Evolutionary conservation across 2,329 filamentous ascomycete genomes (phyloP).

Genomic region (Aspergillus udagawae): DNA sequence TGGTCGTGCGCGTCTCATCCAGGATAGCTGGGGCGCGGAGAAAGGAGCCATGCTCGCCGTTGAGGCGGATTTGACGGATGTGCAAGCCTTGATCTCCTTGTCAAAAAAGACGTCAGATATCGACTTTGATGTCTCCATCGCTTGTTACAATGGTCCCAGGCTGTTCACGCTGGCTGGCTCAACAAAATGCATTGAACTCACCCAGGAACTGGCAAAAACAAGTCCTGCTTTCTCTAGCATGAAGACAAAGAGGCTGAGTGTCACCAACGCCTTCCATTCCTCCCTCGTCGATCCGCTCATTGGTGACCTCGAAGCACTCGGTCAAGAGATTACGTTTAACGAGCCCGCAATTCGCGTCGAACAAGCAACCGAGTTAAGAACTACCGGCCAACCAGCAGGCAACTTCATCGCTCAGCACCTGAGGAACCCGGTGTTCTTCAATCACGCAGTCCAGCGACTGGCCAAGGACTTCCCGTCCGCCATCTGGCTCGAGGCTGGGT

Average conservation of each 20-base stretch:
- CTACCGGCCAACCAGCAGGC: not conserved
- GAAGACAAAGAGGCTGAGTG: slow-evolving; percentile 38
- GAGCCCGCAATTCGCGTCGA: slow-evolving; percentile 28
- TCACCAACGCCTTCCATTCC: slow-evolving; percentile 50
- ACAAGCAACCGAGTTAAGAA: slow-evolving; percentile 7
- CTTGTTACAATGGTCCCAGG: slow-evolving; percentile 7
- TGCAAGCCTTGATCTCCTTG: slow-evolving; percentile 7
- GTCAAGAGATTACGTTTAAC: slow-evolving; percentile 26
- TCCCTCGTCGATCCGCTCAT: slow-evolving; percentile 37
- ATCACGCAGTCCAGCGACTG: slow-evolving; percentile 41
- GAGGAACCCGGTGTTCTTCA: slow-evolving; percentile 45
- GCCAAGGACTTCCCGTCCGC: slow-evolving; percentile 19
- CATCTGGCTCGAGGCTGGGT: slow-evolving; percentile 44
- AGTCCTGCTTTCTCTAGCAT: slow-evolving; percentile 8
- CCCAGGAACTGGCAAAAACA: slow-evolving; percentile 1
- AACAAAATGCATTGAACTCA: slow-evolving; percentile 15
- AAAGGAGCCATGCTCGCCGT: slow-evolving; percentile 33
- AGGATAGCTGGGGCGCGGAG: slow-evolving; percentile 30
- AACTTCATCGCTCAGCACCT: slow-evolving; percentile 40
- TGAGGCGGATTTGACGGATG: slow-evolving; percentile 24
- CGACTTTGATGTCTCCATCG: slow-evolving; percentile 16
- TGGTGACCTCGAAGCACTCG: slow-evolving; percentile 23
- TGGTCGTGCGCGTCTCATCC: slow-evolving; percentile 28
- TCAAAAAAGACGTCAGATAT: slow-evolving; percentile 4
- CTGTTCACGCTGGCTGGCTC: slow-evolving; percentile 42